Evolutionary conservation across 768 basidiomycete genomes (phyloP).

Genomic region (Agrocybe chaxingu): DNA sequence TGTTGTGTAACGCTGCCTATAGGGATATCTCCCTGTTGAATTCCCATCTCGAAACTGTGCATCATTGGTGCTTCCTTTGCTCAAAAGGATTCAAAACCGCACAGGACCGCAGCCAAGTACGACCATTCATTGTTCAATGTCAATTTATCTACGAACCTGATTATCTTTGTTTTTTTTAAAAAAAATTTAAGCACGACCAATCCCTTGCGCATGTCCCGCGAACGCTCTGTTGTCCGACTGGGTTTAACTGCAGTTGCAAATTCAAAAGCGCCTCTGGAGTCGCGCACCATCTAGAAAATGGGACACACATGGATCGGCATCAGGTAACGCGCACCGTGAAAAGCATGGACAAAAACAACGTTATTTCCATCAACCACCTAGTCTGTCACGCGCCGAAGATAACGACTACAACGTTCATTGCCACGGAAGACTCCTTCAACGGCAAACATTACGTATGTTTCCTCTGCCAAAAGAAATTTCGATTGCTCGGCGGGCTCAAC

Average conservation of each 20-base stretch:
- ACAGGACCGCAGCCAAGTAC: too few species aligned
- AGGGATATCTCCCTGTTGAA: too few species aligned
- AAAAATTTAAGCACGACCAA: constrained; percentile 18
- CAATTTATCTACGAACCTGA: too few species aligned
- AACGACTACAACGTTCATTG: constrained; percentile 19
- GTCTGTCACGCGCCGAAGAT: constrained; percentile 4
- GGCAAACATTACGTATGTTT: constrained; percentile 36
- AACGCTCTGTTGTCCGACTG: constrained; percentile 22
- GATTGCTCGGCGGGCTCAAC: constrained; percentile 26
- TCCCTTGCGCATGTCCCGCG: constrained; percentile 22
- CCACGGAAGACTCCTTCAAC: constrained; percentile 32
- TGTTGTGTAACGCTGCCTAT: too few species aligned
- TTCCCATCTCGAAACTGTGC: too few species aligned
- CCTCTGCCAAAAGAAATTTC: constrained; percentile 31
- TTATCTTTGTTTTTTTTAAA: too few species aligned
- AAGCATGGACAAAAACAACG: constrained; percentile 24
- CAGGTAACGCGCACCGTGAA: constrained; percentile 33
- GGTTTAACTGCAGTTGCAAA: constrained; percentile 16
- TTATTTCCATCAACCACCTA: constrained; percentile 30
- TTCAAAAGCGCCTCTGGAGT: constrained; percentile 32
- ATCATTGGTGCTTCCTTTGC: too few species aligned
- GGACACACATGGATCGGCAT: constrained; percentile 31
- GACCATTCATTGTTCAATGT: too few species aligned
- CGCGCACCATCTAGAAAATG: constrained; percentile 36
- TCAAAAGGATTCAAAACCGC: too few species aligned